These are phyloP conservation scores for Xylaria sp. DNA, from an alignment of 2,329 filamentous ascomycete genomes.

Conservation along the genomic window DNA sequence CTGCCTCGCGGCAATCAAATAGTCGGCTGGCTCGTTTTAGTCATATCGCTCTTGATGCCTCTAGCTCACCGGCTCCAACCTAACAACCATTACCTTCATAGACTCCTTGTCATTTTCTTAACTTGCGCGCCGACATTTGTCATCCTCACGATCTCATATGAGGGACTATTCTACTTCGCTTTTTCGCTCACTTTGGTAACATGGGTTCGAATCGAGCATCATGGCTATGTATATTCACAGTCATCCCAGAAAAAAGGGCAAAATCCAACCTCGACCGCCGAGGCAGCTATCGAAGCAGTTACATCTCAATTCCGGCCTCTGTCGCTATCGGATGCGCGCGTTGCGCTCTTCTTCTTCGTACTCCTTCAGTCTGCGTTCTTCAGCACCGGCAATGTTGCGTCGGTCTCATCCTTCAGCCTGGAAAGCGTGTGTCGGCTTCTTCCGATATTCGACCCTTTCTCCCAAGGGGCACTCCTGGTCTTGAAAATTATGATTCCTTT, in stretches of 20 bases:
- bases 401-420: slow-evolving; percentile 90
- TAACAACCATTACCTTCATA: slow-evolving; percentile 89
- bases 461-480: slow-evolving; percentile 85
- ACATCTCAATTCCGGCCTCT: slow-evolving; percentile 69
- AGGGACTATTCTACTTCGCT: slow-evolving; percentile 93
- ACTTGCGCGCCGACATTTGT: slow-evolving; percentile 94
- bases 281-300: slow-evolving; percentile 34
- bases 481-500: slow-evolving; percentile 95
- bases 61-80: slow-evolving; percentile 82
- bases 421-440: slow-evolving; percentile 89
- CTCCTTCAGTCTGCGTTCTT: slow-evolving; percentile 97
- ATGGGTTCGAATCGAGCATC: slow-evolving; percentile 93
- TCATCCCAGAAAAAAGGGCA: slow-evolving; percentile 38
- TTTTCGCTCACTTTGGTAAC: slow-evolving; percentile 84
- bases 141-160: slow-evolving; percentile 96
- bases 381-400: slow-evolving; percentile 95
- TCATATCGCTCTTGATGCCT: slow-evolving; percentile 82
- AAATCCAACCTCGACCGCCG: slow-evolving; percentile 37
- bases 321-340: slow-evolving; percentile 82
- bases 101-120: slow-evolving; percentile 87
- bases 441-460: slow-evolving; percentile 93
- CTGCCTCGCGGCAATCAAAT: slow-evolving; percentile 88
- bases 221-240: slow-evolving; percentile 65
- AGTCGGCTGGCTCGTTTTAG: slow-evolving; percentile 82
- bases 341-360: slow-evolving; percentile 94